phyloP scores from a whole-genome alignment of 495 filamentous ascomycete species.

The Hypoxylon perforatum region DNA sequence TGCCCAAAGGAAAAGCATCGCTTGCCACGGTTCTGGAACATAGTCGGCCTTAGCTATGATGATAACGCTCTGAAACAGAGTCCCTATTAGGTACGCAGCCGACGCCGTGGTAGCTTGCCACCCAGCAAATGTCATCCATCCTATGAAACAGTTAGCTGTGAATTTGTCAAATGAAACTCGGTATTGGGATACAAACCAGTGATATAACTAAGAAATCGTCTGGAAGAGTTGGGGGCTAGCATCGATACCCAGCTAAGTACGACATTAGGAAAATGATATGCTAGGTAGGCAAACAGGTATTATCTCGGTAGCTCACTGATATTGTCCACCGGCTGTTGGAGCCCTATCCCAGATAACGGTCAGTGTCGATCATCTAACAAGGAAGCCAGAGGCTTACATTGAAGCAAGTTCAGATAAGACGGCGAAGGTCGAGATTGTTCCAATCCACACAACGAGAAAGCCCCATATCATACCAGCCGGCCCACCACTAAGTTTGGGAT shows the following conservation, averaged over 20 bases:
- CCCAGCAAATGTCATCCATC: constrained; percentile 59
- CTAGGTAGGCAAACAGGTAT: not conserved
- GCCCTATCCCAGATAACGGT: not conserved
- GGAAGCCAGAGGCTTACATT: constrained; percentile 10
- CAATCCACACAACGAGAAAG: constrained; percentile 44
- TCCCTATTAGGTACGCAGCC: constrained; percentile 54
- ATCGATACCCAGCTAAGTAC: constrained; percentile 6
- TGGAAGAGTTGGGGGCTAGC: constrained; percentile 2
- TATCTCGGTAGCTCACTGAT: constrained; percentile 5
- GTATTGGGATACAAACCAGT: not conserved
- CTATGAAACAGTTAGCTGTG: constrained; percentile 33
- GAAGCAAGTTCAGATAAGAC: constrained; percentile 47
- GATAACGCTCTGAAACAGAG: constrained; percentile 56
- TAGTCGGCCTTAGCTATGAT: constrained; percentile 52
- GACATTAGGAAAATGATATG: not conserved
- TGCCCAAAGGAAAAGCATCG: not conserved
- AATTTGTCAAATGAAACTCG: no score
- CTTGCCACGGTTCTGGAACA: constrained; percentile 51
- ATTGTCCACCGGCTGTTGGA: constrained; percentile 14
- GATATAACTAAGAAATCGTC: constrained; percentile 5
- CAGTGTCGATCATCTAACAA: not conserved
- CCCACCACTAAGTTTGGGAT: constrained; percentile 45
- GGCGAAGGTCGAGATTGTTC: constrained; percentile 38
- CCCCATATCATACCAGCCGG: constrained; percentile 45
- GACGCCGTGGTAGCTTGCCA: constrained; percentile 59